A percentile compares a stretch with the other conserved stretches of the same genome.
These are phyloP conservation scores for Leucocoprinus leucothites DNA, from an alignment of 768 basidiomycete species.

Conservation along the genomic window DNA sequence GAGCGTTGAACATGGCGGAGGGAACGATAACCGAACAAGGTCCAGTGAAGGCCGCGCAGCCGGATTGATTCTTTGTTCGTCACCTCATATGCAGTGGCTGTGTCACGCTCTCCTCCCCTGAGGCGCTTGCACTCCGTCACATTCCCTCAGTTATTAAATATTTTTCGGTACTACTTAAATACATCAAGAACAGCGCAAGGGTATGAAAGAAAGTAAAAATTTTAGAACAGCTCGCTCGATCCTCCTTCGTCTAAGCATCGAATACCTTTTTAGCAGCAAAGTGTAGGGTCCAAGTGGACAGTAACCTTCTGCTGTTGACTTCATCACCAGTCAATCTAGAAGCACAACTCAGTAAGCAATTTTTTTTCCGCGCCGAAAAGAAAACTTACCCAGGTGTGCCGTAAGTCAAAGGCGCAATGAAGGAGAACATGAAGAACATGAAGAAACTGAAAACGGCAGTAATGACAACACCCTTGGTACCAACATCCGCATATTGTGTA, in stretches of 20 bases:
- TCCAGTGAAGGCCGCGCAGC: no score
- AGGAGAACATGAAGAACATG: constrained; percentile 67
- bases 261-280: constrained; percentile 71
- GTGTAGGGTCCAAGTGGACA: constrained; percentile 93
- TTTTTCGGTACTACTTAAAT: constrained; percentile 15
- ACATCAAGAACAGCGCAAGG: constrained; percentile 18
- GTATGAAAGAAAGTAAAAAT: constrained; percentile 13
- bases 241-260: constrained; percentile 28
- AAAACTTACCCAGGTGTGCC: constrained; percentile 87
- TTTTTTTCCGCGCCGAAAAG: not conserved
- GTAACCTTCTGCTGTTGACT: constrained; percentile 79
- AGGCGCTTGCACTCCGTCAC: no score
- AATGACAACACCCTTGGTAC: constrained; percentile 69
- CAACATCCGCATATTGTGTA: constrained; percentile 67
- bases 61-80: no score
- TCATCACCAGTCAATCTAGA: constrained; percentile 70
- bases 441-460: constrained; percentile 54
- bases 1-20: constrained; percentile 77
- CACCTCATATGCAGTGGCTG: constrained; percentile 1
- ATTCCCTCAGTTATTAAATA: not conserved
- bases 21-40: not conserved
- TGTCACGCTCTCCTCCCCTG: not conserved
- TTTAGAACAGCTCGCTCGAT: not conserved
- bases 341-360: no score
- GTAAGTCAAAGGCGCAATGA: constrained; percentile 88